A percentile compares a stretch with the other conserved stretches of the same genome.
These are phyloP conservation scores for Rehmannia glutinosa DNA, from an alignment of 257 asterid species.

Conservation along the genomic window DNA sequence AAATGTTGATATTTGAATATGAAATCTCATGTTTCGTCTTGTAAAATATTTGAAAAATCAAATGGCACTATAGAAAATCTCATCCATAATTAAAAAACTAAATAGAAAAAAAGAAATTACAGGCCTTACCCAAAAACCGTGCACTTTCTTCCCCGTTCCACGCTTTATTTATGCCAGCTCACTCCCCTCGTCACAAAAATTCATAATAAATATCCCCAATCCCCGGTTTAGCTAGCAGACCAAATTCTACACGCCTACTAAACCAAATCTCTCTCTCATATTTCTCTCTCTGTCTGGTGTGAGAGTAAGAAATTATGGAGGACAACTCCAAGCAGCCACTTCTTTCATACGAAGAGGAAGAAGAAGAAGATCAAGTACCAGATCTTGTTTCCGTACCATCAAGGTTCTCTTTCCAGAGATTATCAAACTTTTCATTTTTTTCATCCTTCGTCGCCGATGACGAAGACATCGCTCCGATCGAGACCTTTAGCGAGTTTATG, in stretches of 20 bases:
- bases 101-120: too few relatives aligned
- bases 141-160: too few relatives aligned
- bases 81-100: too few relatives aligned
- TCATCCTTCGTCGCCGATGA: slow-evolving; percentile 27
- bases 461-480: slow-evolving; percentile 16
- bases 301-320: not conserved
- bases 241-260: not conserved
- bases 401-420: not conserved
- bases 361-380: not conserved
- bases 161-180: not conserved
- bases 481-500: not conserved
- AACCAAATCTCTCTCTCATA: not conserved
- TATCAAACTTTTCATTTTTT: slow-evolving; percentile 12
- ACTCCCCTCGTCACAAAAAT: too few relatives aligned
- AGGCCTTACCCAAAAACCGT: too few relatives aligned
- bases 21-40: too few relatives aligned
- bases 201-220: not conserved
- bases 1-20: too few relatives aligned
- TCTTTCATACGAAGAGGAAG: not conserved
- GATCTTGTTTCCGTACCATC: not conserved
- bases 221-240: not conserved
- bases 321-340: slow-evolving; percentile 5
- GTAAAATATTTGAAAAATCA: too few relatives aligned
- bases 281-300: not conserved
- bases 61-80: too few relatives aligned